Conservation (phyloP, 768 basidiomycete species). For the Exsudoporus frostii region DNA sequence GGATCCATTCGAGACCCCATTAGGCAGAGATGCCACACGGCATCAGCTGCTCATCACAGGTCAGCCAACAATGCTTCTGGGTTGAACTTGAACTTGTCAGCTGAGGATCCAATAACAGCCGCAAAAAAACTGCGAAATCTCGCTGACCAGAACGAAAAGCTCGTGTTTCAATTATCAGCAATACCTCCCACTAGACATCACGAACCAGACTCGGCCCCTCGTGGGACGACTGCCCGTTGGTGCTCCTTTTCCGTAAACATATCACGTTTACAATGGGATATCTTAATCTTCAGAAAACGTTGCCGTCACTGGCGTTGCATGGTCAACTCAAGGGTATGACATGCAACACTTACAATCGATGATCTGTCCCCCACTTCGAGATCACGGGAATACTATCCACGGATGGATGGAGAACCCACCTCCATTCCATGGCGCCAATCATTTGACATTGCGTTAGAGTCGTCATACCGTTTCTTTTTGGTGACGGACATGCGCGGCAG, state of each 20-base stretch:
- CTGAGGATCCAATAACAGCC: slow-evolving; percentile 26
- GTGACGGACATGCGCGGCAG: neutral
- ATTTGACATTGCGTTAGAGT: neutral
- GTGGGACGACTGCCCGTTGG: slow-evolving; percentile 9
- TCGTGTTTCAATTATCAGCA: slow-evolving; percentile 13
- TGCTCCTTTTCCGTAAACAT: neutral
- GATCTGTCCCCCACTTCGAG: neutral
- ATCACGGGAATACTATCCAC: neutral
- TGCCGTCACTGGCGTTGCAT: neutral
- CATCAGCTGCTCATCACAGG: slow-evolving; percentile 28
- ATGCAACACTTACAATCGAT: slow-evolving; percentile 3
- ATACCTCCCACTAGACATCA: neutral
- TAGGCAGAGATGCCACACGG: slow-evolving; percentile 28
- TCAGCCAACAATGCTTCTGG: neutral
- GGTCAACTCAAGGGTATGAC: slow-evolving; percentile 4
- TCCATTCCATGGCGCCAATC: slow-evolving; percentile 5
- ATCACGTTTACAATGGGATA: neutral
- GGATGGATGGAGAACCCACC: slow-evolving; percentile 8
- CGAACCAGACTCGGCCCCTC: neutral
- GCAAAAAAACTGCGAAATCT: slow-evolving; percentile 47
- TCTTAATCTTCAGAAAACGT: slow-evolving; percentile 6
- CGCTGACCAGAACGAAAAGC: slow-evolving; percentile 24
- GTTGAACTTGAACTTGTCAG: neutral
- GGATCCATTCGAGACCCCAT: slow-evolving; percentile 22
- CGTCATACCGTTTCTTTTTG: neutral